Evolutionary conservation across 2,329 filamentous ascomycete genomes (phyloP), one percentile per base, ranked within the genome.

Genomic region (Fusarium veterinarium): DNA sequence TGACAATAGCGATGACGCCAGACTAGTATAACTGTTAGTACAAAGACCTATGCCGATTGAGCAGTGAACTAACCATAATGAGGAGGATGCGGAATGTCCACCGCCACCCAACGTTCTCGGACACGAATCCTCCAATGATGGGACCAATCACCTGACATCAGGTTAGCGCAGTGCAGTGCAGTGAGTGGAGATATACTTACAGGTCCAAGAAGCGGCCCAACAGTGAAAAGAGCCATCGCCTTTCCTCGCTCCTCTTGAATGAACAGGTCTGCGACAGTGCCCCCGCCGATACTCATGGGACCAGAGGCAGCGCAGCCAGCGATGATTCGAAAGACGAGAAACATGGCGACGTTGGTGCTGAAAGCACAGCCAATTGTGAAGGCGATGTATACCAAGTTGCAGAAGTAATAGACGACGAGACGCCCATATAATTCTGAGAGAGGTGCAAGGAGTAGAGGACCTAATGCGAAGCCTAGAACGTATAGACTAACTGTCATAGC

Each of bases 211-310:
- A 91, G 84, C 0, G 91, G 88, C 0, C 89, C 87, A 79, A 90
- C 84, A 2, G 88, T 86, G 75, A 92, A 92, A 1, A 87, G 84
- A 0, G 90, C 88, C 79, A 92, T 90, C 2, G 90, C 91, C 6
- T 86, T 86, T 12, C 89, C 91, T 44, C 91, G 84, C 19, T 76
- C 42, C 6, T 73, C 44, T 14, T 57, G 60, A 5, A 52, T 28
- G 8, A 61, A 67, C 14, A 74, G 6, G 8, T 76, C 73, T 17
- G 74, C 71, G 8, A 76, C 35, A 1, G 73, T 71, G 1, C 74
- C 74, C 6, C 71, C 71, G 1, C 74, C 73, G 6, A 74, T 58
- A 10, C 60, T 73, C 65, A 75, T 68, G 0, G 74, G 66, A 1
- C 72, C 72, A 0, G 74, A 73, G 16, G 65, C 73, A 6, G 65